Evolutionary conservation across 2,329 filamentous ascomycete species (phyloP), one percentile per base, ranked within the genome.

Genomic region (Lecanicillium sp.): DNA sequence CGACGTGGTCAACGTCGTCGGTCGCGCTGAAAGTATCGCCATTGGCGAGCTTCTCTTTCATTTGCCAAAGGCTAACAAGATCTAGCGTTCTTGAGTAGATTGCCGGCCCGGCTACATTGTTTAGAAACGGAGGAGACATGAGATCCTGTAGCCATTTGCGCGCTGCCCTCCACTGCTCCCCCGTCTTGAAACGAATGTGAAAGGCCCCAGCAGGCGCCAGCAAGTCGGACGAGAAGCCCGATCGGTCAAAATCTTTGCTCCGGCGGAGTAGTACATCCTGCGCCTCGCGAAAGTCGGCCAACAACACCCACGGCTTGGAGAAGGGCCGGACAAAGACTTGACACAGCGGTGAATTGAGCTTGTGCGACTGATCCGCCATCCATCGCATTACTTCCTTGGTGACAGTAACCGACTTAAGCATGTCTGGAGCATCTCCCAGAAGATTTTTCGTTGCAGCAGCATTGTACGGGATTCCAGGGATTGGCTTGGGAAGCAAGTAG

Each of bases 311-410:
- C 1, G 73, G 75, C 20, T 60, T 61, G 1, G 55, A 52, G 10
- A 73, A 61, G 1, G 73, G 72, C 6, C 60, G 58, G 42, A 74
- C 55, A 55, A 77, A 77, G 4, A 71, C 58, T 53, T 79, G 75
- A 5, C 68, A 56, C 48, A 77, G 63, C 0, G 71, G 35, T 9
- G 23, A 26, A 4, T 26, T 17, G 4, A 23, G 24, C 10, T 20
- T n/a, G 10, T 19, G 5, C 21, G 12, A 26, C 26, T 45, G 33
- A n/a, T 45, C 33, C 4, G n/a, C 21, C 11, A 45, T 19, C 42
- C 42, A 45, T 29, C 8, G 8, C 7, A 29, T 29, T n/a, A n/a
- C n/a, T n/a, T n/a, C n/a, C n/a, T n/a, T n/a, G n/a, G n/a, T n/a
- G n/a, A n/a, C n/a, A n/a, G n/a, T n/a, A n/a, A n/a, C n/a, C n/a